phyloP scores from a whole-genome alignment of 306 rosid genomes.

The Arachis stenosperma region DNA sequence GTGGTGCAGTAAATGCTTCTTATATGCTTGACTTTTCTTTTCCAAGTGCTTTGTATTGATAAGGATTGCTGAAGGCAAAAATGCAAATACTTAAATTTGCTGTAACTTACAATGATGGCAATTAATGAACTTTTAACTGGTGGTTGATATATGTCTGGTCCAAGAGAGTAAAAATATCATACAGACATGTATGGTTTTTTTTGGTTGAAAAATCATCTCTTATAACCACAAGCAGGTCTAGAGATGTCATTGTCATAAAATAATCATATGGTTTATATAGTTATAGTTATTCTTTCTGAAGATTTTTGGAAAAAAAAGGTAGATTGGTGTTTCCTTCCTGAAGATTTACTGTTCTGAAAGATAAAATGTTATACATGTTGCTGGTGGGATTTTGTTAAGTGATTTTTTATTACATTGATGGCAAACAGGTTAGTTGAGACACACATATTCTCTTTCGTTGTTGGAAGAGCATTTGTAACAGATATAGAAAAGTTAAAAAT shows the following conservation, averaged over 20 bases:
- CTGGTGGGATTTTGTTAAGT: constrained; percentile 37
- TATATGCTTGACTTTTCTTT: constrained; percentile 26
- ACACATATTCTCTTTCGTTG: constrained; percentile 97
- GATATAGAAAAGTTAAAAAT: constrained; percentile 91
- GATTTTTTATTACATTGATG: constrained; percentile 45
- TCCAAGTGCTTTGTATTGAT: constrained; percentile 23
- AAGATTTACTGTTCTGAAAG: constrained; percentile 13
- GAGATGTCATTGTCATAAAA: constrained; percentile 24
- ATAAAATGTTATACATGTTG: constrained; percentile 25
- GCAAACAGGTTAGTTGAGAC: constrained; percentile 93
- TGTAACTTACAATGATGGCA: constrained; percentile 23
- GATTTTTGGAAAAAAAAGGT: constrained; percentile 29
- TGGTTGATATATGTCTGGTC: constrained; percentile 14
- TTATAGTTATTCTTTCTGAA: constrained; percentile 20
- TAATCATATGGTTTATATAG: constrained; percentile 18
- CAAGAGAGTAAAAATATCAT: constrained; percentile 20
- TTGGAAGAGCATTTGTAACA: constrained; percentile 99
- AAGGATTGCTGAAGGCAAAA: constrained; percentile 25
- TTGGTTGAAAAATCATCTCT: constrained; percentile 6
- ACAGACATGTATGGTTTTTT: constrained; percentile 25
- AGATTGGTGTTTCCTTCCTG: constrained; percentile 26
- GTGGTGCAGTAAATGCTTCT: constrained; percentile 31
- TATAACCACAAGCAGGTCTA: constrained; percentile 11
- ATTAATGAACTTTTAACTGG: constrained; percentile 24
- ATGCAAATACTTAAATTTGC: not conserved